Evolutionary conservation across 768 basidiomycete species (phyloP), one percentile per base, ranked within the genome.

Genomic region (Coprinopsis sp.): DNA sequence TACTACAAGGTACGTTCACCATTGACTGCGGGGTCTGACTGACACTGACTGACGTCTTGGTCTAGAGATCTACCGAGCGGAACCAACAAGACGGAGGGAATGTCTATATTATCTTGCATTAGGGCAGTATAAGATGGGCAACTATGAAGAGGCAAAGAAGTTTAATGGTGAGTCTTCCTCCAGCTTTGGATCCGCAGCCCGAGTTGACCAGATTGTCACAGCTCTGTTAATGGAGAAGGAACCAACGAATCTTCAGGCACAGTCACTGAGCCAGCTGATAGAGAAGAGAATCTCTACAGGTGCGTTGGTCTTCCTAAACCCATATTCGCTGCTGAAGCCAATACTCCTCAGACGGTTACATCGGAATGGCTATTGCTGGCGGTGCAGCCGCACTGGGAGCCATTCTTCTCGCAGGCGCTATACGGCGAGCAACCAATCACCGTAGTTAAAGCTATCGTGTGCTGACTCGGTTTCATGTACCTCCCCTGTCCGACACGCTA

Each of bases 101-200:
- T 98, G 95, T 57, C 68, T 97, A 28, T 99, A 98, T 61, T 99
- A 97, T 69, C 82, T 99, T 21, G 91, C 93, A 3, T 73, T 98
- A 12, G 96, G 96, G 1, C 84, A 98, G 65, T 97, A 91, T 68
- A 98, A 98, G 74, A 86, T 97, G 79, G 83, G 84, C 10, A 93
- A 97, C 62, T 97, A 86, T 62, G 87, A 88, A 16, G 90, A 97
- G 58, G 91, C 94, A 2, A 85, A 78, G 66, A 84, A 78, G 51
- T 99, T 96, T 65, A 97, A 97, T 63, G 83, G 95, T 96, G 39
- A 50, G 87, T 62, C n/a, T 24, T 16, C 13, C n/a, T 19, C n/a
- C n/a, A n/a, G n/a, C n/a, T n/a, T n/a, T n/a, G n/a, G n/a, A n/a
- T n/a, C n/a, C n/a, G n/a, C n/a, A n/a, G n/a, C n/a, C n/a, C n/a